phyloP scores from a whole-genome alignment of 371 early-diverging fungal species.

The Mucor racemosus region DNA sequence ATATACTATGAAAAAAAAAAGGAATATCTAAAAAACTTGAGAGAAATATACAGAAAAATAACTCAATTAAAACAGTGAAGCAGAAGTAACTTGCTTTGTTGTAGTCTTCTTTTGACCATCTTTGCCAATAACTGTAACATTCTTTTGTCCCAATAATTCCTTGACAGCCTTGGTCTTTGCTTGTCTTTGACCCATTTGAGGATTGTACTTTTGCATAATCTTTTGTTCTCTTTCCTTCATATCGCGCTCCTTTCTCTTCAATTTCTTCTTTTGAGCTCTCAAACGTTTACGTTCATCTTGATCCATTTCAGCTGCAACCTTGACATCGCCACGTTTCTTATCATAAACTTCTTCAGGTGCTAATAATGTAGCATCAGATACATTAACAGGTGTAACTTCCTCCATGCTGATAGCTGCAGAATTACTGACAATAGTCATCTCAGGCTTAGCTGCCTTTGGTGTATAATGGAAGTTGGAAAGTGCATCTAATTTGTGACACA shows the following conservation, averaged over 20 bases:
- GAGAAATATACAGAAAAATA: slow-evolving; percentile 7
- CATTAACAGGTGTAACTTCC: slow-evolving; percentile 90
- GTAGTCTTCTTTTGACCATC: slow-evolving; percentile 56
- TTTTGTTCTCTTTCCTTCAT: slow-evolving; percentile 61
- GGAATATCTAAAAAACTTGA: slow-evolving; percentile 1
- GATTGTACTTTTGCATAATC: slow-evolving; percentile 59
- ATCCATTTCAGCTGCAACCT: slow-evolving; percentile 76
- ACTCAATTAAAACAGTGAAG: slow-evolving; percentile 31
- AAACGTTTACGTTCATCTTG: slow-evolving; percentile 73
- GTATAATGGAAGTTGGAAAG: slow-evolving; percentile 92
- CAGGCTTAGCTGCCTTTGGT: slow-evolving; percentile 77
- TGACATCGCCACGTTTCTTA: slow-evolving; percentile 65
- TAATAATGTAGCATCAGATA: slow-evolving; percentile 79
- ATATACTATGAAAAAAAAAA: slow-evolving; percentile 6
- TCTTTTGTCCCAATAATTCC: slow-evolving; percentile 69
- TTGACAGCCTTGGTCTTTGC: slow-evolving; percentile 73
- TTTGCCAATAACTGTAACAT: slow-evolving; percentile 64
- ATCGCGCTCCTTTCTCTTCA: slow-evolving; percentile 60
- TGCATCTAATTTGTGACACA: slow-evolving; percentile 87
- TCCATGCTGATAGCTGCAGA: slow-evolving; percentile 94
- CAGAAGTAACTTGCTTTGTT: slow-evolving; percentile 31
- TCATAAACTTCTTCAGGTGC: slow-evolving; percentile 93
- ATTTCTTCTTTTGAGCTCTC: slow-evolving; percentile 70
- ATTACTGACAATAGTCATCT: slow-evolving; percentile 79
- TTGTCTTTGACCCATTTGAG: slow-evolving; percentile 57